Conservation (phyloP, 2,329 filamentous ascomycete species). For the Grosmannia penicillata region DNA sequence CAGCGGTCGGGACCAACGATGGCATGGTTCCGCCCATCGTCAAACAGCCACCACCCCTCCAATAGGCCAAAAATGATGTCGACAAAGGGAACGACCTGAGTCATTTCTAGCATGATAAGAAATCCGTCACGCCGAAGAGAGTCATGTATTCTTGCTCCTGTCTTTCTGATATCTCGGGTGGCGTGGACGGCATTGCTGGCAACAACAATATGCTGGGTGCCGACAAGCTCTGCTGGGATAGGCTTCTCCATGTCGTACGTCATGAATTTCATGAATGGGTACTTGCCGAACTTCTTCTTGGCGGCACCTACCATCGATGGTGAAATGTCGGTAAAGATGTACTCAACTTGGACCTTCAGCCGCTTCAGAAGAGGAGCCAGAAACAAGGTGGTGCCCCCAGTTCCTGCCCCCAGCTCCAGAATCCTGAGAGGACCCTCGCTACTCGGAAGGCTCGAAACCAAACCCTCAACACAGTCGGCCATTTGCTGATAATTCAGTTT, state of each 20-base stretch:
- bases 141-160: too few species aligned
- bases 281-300: background rate
- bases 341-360: background rate
- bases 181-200: background rate
- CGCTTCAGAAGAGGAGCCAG: background rate
- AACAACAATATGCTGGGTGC: background rate
- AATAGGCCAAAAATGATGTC: background rate
- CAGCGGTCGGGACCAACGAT: conserved; percentile 2
- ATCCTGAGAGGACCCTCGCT: background rate
- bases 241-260: background rate
- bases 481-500: background rate
- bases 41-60: background rate
- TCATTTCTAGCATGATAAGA: background rate
- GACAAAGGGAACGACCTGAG: background rate
- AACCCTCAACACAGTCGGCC: background rate
- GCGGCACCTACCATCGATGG: background rate
- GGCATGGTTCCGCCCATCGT: conserved; percentile 2
- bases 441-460: background rate
- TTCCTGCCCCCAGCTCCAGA: background rate
- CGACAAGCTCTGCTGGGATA: too few species aligned
- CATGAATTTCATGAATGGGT: background rate
- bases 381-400: background rate
- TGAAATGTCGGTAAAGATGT: background rate
- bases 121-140: background rate
- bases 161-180: too few species aligned